Percentiles rank a stretch among this genome's conserved stretches.
Evolutionary conservation across 352 stramenopile species (phyloP).

Genomic region (Pythium myriotylum): DNA sequence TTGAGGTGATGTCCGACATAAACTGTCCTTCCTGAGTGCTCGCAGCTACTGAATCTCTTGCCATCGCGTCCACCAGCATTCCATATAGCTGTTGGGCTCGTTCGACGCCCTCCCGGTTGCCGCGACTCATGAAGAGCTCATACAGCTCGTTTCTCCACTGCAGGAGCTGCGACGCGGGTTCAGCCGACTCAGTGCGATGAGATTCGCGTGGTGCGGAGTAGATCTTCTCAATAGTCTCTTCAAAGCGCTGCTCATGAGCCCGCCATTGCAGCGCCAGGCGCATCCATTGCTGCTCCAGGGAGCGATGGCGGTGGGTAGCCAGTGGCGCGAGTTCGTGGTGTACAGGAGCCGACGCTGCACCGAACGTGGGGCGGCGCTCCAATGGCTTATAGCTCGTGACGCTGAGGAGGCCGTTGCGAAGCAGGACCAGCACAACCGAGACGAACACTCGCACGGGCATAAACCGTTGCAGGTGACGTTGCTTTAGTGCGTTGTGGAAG

Average conservation of each 20-base stretch:
- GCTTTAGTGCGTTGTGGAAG: conserved; percentile 67
- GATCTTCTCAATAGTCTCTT: conserved; percentile 50
- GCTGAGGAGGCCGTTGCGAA: conserved; percentile 62
- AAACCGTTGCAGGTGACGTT: conserved; percentile 47
- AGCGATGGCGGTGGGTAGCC: conserved; percentile 32
- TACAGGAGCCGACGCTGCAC: background rate
- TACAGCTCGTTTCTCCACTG: conserved; percentile 60
- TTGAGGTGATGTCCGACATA: background rate
- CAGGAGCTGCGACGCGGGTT: conserved; percentile 38
- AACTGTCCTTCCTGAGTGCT: too few relatives aligned
- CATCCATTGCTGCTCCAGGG: conserved; percentile 50
- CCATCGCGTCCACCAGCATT: conserved; percentile 2
- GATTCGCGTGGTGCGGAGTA: conserved; percentile 25
- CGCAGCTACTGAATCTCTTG: too few relatives aligned
- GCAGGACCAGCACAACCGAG: conserved; percentile 59
- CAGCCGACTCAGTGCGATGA: background rate
- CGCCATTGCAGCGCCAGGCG: conserved; percentile 60
- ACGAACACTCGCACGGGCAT: conserved; percentile 72
- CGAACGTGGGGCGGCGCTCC: background rate
- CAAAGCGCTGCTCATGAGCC: conserved; percentile 49
- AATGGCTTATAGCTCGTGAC: conserved; percentile 53
- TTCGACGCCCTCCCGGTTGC: conserved; percentile 31
- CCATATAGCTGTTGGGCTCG: conserved; percentile 28
- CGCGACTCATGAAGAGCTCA: conserved; percentile 45
- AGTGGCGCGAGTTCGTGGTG: conserved; percentile 1